phyloP scores from a whole-genome alignment of 2,329 filamentous ascomycete genomes.

The Trichoderma sp. region DNA sequence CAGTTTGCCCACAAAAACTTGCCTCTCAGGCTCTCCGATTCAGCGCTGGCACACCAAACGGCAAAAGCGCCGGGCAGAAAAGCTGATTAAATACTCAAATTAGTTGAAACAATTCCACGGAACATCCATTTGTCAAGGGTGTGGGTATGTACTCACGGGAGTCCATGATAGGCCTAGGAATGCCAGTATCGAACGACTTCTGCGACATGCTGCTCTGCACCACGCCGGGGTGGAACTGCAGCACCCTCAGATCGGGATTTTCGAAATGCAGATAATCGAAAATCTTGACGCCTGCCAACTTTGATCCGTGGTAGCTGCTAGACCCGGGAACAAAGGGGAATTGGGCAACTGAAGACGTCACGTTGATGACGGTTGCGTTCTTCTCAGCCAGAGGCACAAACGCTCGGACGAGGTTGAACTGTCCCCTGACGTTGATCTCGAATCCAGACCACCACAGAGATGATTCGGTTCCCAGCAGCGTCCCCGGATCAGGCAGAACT shows the following conservation, averaged over 20 bases:
- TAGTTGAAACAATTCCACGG: neutral
- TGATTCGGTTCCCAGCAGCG: constrained; percentile 24
- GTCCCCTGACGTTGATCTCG: constrained; percentile 33
- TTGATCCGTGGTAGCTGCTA: constrained; percentile 42
- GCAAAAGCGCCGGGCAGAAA: constrained; percentile 35
- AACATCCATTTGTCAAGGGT: neutral
- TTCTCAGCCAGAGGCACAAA: constrained; percentile 29
- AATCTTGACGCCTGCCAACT: constrained; percentile 39
- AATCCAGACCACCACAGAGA: constrained; percentile 30
- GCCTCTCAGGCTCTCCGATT: constrained; percentile 47
- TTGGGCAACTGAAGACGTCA: constrained; percentile 26
- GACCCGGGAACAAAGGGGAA: constrained; percentile 31
- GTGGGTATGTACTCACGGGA: constrained; percentile 1
- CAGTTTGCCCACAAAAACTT: constrained; percentile 50
- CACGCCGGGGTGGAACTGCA: constrained; percentile 44
- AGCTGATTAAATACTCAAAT: constrained; percentile 21
- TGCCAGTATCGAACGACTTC: constrained; percentile 20
- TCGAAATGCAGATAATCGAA: constrained; percentile 42
- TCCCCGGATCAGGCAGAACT: constrained; percentile 22
- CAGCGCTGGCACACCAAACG: constrained; percentile 44
- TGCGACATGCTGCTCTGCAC: constrained; percentile 33
- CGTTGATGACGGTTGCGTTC: constrained; percentile 29
- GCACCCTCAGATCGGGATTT: constrained; percentile 38
- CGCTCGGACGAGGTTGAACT: constrained; percentile 32
- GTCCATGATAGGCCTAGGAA: constrained; percentile 1